Evolutionary conservation across 2,329 filamentous ascomycete genomes (phyloP), one percentile per base, ranked within the genome.

Genomic region (Epichloe aotearoae): DNA sequence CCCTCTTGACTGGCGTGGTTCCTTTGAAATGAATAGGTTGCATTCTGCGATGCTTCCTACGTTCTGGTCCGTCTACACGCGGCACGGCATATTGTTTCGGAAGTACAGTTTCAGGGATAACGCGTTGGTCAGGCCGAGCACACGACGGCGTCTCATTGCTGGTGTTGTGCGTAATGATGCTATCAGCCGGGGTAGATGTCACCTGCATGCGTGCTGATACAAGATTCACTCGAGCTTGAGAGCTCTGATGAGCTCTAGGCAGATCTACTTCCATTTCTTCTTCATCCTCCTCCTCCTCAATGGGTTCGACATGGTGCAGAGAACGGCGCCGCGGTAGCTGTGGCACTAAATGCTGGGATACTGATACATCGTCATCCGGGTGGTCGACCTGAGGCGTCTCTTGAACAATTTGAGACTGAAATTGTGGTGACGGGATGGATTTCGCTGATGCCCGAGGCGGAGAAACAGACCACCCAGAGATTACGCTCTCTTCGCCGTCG

Each of bases 231-330:
- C 61, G 53, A 6, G 33, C 43, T 39, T 56, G 52, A 11, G 40
- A 26, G 10, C 46, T 49, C 38, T 54, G 50, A 14, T 60, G 58
- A 6, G 60, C 63, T 38, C 61, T 60, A 2, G 66, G 66, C 4
- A 68, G 54, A 36, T 61, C 60, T 43, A 63, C 59, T 37, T 62
- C 61, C 45, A 63, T 61, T 45, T 70, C 69, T n/a, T 69, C 67
- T 8, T 61, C 53, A 23, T 53, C 55, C 55, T 54, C 42, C 45
- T 42, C 42, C 45, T 38, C 47, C 2, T 17, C 45, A 20, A 46
- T 30, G 36, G 15, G 6, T n/a, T 20, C 37, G 39, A 19, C 23
- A 41, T 15, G 30, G 14, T 8, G 19, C 3, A 30, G 26, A 17
- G n/a, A 36, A 14, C 36, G 17, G 14, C 14, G 8, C 19, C 14